phyloP scores from a whole-genome alignment of 495 filamentous ascomycete genomes.

The Penicillium maclennaniae region DNA sequence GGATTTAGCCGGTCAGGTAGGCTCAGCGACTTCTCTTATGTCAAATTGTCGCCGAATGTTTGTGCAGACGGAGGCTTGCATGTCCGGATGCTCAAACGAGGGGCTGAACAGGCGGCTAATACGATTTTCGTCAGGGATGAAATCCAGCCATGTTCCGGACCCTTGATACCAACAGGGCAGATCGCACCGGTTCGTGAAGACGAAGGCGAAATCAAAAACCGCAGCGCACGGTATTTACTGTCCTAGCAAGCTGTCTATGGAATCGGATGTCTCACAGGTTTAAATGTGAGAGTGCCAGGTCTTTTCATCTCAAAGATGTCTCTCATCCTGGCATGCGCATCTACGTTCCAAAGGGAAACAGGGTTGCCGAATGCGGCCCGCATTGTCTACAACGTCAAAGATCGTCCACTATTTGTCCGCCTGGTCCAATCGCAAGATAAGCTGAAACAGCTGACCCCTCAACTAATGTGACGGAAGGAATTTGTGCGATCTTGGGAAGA shows the following conservation, averaged over 20 bases:
- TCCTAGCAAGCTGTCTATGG: not conserved
- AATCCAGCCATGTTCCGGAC: not conserved
- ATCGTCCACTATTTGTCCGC: not conserved
- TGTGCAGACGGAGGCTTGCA: not conserved
- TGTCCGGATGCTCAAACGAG: not conserved
- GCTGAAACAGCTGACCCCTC: not conserved
- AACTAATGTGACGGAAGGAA: not conserved
- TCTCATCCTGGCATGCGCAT: not conserved
- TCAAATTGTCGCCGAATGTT: not conserved
- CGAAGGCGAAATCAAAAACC: too few relatives aligned
- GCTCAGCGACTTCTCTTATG: not conserved
- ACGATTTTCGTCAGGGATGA: not conserved
- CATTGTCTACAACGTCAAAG: not conserved
- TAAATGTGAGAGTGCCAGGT: not conserved
- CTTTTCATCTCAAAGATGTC: not conserved
- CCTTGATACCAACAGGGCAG: too few relatives aligned
- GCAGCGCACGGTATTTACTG: not conserved
- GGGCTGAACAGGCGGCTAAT: not conserved
- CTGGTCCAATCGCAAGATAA: not conserved
- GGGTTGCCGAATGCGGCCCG: not conserved
- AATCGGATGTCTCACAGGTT: not conserved
- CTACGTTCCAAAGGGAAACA: not conserved
- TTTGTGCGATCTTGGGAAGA: not conserved
- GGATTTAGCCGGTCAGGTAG: not conserved
- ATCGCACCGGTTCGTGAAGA: too few relatives aligned